Conservation (phyloP, 495 filamentous ascomycete species). For the Neurospora tetrasperma region DNA sequence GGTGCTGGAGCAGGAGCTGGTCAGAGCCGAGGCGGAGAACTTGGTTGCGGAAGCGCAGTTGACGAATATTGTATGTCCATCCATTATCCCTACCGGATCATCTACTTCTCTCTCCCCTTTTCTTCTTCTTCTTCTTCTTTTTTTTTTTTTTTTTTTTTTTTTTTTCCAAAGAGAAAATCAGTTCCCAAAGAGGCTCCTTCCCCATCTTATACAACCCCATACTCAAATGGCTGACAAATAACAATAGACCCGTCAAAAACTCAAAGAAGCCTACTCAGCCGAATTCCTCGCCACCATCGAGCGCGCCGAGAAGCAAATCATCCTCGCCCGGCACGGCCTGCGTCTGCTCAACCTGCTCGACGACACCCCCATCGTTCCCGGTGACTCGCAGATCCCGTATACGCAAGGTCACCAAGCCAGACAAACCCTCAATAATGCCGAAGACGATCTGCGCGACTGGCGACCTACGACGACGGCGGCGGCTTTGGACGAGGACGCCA, state of each 20-base stretch:
- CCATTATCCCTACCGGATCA: background rate
- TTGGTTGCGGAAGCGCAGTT: conserved; percentile 94
- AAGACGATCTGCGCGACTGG: conserved; percentile 77
- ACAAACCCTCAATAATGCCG: conserved; percentile 84
- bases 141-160: too few species aligned
- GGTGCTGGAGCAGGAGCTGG: conserved; percentile 88
- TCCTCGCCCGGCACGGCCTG: conserved; percentile 81
- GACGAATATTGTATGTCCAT: conserved; percentile 66
- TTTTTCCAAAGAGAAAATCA: too few species aligned
- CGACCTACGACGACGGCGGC: conserved; percentile 15
- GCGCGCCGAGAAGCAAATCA: conserved; percentile 89
- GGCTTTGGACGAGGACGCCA: background rate
- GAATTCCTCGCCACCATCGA: conserved; percentile 85
- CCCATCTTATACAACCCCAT: too few species aligned
- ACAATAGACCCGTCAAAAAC: conserved; percentile 71
- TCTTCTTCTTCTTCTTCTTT: too few species aligned
- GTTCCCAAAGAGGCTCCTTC: too few species aligned
- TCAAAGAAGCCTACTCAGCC: conserved; percentile 84
- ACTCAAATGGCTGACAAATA: background rate
- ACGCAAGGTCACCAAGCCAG: conserved; percentile 53
- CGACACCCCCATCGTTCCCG: conserved; percentile 81
- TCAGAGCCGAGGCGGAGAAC: conserved; percentile 88
- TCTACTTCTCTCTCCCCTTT: background rate
- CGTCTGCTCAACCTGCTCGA: conserved; percentile 82
- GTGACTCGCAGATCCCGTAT: conserved; percentile 61